A percentile compares a stretch with the other conserved stretches of the same genome.
Evolutionary conservation across 495 filamentous ascomycete genomes (phyloP).

Genomic region (Aspergillus hancockii): DNA sequence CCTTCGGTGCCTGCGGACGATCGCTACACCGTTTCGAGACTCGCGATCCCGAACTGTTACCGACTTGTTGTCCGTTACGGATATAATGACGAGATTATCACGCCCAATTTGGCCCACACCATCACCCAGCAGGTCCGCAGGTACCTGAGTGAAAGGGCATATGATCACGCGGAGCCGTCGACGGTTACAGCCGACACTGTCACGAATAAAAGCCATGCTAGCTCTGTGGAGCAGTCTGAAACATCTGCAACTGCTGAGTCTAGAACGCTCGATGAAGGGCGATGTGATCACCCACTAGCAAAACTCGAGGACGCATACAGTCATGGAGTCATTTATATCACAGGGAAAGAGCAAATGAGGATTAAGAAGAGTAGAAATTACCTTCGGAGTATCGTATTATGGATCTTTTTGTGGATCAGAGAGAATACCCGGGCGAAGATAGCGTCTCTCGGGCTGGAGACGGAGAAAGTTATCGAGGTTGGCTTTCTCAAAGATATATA

Average conservation of each 20-base stretch:
- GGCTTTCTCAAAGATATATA: constrained; percentile 63
- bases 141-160: constrained; percentile 25
- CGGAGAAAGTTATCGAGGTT: constrained; percentile 66
- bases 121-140: constrained; percentile 61
- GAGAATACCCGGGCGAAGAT: constrained; percentile 70
- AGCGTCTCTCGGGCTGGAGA: constrained; percentile 57
- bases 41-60: constrained; percentile 59
- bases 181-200: background rate
- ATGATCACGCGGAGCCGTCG: constrained; percentile 29
- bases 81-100: constrained; percentile 69
- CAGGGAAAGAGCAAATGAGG: constrained; percentile 72
- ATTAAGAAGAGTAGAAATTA: constrained; percentile 48
- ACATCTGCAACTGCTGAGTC: background rate
- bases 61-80: constrained; percentile 68
- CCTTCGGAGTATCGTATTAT: constrained; percentile 48
- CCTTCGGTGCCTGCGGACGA: constrained; percentile 44
- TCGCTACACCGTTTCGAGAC: constrained; percentile 47
- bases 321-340: constrained; percentile 65
- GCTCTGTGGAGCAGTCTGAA: background rate
- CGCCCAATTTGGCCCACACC: constrained; percentile 57
- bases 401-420: constrained; percentile 64
- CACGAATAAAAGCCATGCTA: background rate
- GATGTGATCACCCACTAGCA: constrained; percentile 4
- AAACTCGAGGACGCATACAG: constrained; percentile 58
- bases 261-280: background rate